Percentiles rank a stretch among this genome's conserved stretches.
These are phyloP conservation scores for Diaporthe aspalathi DNA, from an alignment of 2,329 filamentous ascomycete genomes.

Conservation along the genomic window DNA sequence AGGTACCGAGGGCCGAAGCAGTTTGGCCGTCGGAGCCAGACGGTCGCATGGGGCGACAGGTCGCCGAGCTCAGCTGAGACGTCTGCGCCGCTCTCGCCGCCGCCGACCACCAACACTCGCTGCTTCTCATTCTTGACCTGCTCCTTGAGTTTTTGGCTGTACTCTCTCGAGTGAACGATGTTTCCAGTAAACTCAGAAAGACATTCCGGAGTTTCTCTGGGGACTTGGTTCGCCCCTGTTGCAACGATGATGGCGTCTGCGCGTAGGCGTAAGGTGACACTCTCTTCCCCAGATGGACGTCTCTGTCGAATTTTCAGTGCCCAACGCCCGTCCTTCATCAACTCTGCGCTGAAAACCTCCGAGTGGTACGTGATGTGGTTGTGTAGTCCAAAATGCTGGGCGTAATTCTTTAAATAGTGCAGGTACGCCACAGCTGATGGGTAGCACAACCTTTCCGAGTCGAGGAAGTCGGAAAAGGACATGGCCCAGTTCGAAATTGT, in stretches of 20 bases:
- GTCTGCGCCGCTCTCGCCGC: conserved; percentile 11
- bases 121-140: not conserved
- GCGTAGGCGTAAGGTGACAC: not conserved
- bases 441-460: conserved; percentile 4
- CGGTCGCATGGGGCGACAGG: not conserved
- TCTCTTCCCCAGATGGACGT: not conserved
- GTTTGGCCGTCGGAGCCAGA: not conserved
- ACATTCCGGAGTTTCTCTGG: not conserved
- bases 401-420: not conserved
- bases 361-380: not conserved
- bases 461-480: conserved; percentile 7
- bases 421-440: conserved; percentile 8
- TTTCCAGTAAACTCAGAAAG: not conserved
- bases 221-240: conserved; percentile 1
- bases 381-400: not conserved
- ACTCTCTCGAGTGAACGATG: conserved; percentile 13
- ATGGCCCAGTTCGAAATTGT: conserved; percentile 15
- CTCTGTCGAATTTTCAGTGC: not conserved
- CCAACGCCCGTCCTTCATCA: not conserved
- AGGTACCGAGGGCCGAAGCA: conserved; percentile 15
- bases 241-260: conserved; percentile 12
- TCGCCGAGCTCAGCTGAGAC: conserved; percentile 10
- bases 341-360: not conserved
- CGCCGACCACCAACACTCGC: not conserved
- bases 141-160: not conserved